Evolutionary conservation across 2,329 filamentous ascomycete species (phyloP).

Genomic region (Neofusicoccum parvum): DNA sequence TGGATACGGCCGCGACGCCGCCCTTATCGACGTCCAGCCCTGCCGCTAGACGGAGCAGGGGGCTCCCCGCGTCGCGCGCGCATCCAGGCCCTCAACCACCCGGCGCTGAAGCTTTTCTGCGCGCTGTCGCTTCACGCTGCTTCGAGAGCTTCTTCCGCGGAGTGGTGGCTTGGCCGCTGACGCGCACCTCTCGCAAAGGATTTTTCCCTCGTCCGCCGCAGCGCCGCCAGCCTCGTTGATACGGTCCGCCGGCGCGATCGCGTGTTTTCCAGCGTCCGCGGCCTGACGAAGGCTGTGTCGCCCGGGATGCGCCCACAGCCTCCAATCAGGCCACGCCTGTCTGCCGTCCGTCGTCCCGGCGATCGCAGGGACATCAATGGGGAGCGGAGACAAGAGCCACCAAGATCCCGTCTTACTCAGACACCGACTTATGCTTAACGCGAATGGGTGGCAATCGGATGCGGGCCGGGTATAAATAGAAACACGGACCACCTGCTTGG

Average conservation of each 20-base stretch:
- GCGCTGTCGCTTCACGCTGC: too few relatives aligned
- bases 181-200: neutral
- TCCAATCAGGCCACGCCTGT: neutral
- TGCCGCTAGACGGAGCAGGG: neutral
- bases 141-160: neutral
- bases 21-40: neutral
- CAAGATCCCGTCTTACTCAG: neutral
- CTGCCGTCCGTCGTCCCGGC: neutral
- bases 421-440: neutral
- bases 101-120: neutral
- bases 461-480: slow-evolving; percentile 8
- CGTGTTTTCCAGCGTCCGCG: too few relatives aligned
- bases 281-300: neutral
- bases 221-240: too few relatives aligned
- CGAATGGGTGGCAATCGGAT: neutral
- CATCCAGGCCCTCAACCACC: neutral
- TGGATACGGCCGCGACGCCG: neutral
- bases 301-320: neutral
- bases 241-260: too few relatives aligned
- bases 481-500: neutral
- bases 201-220: neutral
- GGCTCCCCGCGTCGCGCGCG: neutral
- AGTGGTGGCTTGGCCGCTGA: neutral
- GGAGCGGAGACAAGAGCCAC: neutral
- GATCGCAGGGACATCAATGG: neutral